phyloP scores from a whole-genome alignment of 345 rosid genomes.

The Viola odorata region DNA sequence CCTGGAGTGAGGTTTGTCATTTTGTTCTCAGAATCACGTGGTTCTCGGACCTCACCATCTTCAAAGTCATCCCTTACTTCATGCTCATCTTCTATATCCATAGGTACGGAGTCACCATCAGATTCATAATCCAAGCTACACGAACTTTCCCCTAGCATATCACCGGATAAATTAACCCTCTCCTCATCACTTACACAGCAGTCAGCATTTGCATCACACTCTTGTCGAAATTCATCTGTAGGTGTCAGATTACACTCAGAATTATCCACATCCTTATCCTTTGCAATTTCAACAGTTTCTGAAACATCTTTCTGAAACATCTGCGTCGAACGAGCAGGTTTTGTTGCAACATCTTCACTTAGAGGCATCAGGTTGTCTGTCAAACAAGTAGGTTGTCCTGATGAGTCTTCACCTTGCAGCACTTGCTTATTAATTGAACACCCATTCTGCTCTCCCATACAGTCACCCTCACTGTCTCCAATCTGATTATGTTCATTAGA shows the following conservation, averaged over 20 bases:
- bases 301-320: not conserved
- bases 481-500: not conserved
- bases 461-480: slow-evolving; percentile 1
- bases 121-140: slow-evolving; percentile 47
- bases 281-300: slow-evolving; percentile 13
- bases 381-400: slow-evolving; percentile 2
- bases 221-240: slow-evolving; percentile 19
- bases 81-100: slow-evolving; percentile 34
- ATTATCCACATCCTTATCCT: slow-evolving; percentile 23
- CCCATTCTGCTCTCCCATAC: not conserved
- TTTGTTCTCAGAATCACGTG: slow-evolving; percentile 1
- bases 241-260: slow-evolving; percentile 17
- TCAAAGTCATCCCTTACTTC: slow-evolving; percentile 38
- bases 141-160: slow-evolving; percentile 39
- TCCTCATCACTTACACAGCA: slow-evolving; percentile 46
- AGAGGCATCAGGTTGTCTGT: not conserved
- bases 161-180: slow-evolving; percentile 49
- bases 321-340: slow-evolving; percentile 24
- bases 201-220: slow-evolving; percentile 35
- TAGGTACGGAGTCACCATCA: slow-evolving; percentile 33
- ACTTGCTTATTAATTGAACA: slow-evolving; percentile 4
- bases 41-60: slow-evolving; percentile 61
- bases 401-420: not conserved
- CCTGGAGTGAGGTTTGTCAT: too few relatives aligned
- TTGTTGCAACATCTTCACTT: slow-evolving; percentile 6